Conservation (phyloP, 805 yeast genomes). For the Limtongozyma cylindracea region DNA sequence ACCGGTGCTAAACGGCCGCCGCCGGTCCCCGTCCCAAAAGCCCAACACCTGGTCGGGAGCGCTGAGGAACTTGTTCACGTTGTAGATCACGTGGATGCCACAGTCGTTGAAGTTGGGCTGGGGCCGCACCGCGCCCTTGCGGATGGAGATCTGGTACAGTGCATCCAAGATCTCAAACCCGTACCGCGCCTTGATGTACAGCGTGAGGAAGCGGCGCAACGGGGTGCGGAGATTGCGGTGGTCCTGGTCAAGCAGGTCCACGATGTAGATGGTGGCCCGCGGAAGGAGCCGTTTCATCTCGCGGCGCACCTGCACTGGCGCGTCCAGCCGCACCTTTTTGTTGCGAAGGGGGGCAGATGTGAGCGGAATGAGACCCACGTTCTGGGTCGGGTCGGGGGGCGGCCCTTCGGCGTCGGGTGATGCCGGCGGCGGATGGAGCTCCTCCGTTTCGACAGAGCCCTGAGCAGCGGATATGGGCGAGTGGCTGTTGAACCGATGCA, state of each 20-base stretch:
- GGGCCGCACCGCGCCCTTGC: constrained; percentile 43
- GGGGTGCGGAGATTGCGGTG: constrained; percentile 27
- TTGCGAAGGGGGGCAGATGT: too few species aligned
- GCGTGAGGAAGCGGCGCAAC: constrained; percentile 29
- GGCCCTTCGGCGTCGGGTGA: too few species aligned
- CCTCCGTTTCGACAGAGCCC: too few species aligned
- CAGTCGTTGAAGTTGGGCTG: constrained; percentile 87
- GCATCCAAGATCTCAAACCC: constrained; percentile 18
- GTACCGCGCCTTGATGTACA: constrained; percentile 45
- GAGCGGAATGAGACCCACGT: too few species aligned
- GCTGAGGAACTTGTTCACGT: constrained; percentile 33
- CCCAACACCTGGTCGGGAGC: too few species aligned
- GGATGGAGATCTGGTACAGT: constrained; percentile 15
- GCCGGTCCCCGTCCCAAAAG: too few species aligned
- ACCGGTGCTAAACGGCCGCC: too few species aligned
- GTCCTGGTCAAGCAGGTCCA: constrained; percentile 53
- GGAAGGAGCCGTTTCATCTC: background rate
- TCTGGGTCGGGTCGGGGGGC: constrained; percentile 1
- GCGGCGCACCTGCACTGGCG: too few species aligned
- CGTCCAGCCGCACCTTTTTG: too few species aligned
- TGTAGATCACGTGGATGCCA: constrained; percentile 76
- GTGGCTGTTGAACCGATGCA: too few species aligned
- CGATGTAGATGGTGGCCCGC: constrained; percentile 15
- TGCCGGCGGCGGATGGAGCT: too few species aligned
- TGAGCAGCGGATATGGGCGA: too few species aligned